A percentile compares a stretch with the other conserved stretches of the same genome.
These are phyloP conservation scores for Amylostereum areolatum DNA, from an alignment of 1,284 basidiomycete species.

Conservation along the genomic window DNA sequence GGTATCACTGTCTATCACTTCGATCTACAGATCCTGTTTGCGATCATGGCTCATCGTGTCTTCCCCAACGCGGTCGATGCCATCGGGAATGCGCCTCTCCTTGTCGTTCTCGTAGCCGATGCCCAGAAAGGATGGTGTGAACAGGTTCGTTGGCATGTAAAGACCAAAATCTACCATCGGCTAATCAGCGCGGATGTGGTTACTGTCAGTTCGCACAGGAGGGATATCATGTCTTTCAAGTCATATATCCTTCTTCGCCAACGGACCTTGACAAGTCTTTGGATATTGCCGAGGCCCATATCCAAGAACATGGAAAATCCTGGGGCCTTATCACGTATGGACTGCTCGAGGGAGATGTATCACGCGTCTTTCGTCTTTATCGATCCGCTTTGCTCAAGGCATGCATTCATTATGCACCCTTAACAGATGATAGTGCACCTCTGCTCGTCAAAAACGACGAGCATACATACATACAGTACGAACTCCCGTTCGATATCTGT, in stretches of 20 bases:
- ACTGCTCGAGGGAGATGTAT: conserved; percentile 20
- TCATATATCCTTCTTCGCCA: conserved; percentile 21
- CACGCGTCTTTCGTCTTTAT: conserved; percentile 15
- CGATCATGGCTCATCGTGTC: too few species aligned
- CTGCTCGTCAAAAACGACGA: conserved; percentile 23
- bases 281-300: conserved; percentile 12
- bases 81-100: conserved; percentile 6
- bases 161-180: background rate
- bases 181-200: conserved; percentile 2
- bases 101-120: conserved; percentile 13
- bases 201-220: conserved; percentile 33
- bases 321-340: conserved; percentile 38
- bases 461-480: conserved; percentile 27
- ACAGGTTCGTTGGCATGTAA: conserved; percentile 24
- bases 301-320: conserved; percentile 10
- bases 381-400: conserved; percentile 13
- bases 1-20: too few species aligned
- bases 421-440: conserved; percentile 17
- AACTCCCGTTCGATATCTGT: conserved; percentile 1
- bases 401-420: conserved; percentile 34
- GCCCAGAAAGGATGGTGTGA: conserved; percentile 28
- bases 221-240: conserved; percentile 34
- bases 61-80: conserved; percentile 13
- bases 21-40: too few species aligned
- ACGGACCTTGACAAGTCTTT: conserved; percentile 16